Evolutionary conservation across 805 yeast genomes (phyloP), one percentile per base, ranked within the genome.

Genomic region (Wickerhamiella shivajii): DNA sequence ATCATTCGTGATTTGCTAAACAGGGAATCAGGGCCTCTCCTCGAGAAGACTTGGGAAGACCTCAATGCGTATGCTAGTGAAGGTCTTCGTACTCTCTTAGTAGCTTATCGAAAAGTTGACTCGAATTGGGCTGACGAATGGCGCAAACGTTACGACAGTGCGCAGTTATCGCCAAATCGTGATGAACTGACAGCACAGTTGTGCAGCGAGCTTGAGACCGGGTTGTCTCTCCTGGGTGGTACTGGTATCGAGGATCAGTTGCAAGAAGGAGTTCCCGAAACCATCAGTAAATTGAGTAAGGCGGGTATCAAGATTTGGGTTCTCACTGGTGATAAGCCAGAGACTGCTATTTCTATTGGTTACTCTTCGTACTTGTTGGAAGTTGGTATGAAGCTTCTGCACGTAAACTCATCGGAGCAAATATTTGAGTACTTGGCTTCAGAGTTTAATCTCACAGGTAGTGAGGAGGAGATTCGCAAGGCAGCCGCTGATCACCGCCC

Each of bases 291-390:
- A 25, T 60, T 78, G 32, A 69, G 73, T 5, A 59, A 65, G 30
- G 87, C 85, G 0, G 90, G 90, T 31, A 73, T 78, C 46, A 78
- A 78, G 52, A 59, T 78, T 31, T 78, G 90, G 90, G 85, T 78
- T 34, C 61, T 78, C 19, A 78, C 90, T 7, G 90, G 90, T 42
- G 90, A 78, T 54, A 71, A 74, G 51, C 71, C 78, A 33, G 90
- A 78, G 54, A 78, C 90, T 7, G 90, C 90, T 3, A 78, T 78
- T 50, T 75, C 77, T 50, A 78, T 78, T 53, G 90, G 87, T 1
- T 78, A 74, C 49, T 72, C 81, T 11, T 78, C 87, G 56, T 76
- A 77, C 41, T 60, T 78, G 44, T 59, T 78, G 33, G 71, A 69
- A 31, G 71, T 64, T 36, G 71, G 65, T 27, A 77, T 79, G 87